A percentile compares a stretch with the other conserved stretches of the same genome.
Conservation (phyloP, 1,139 yeast genomes). For the Sugiyamaella paludigena region DNA sequence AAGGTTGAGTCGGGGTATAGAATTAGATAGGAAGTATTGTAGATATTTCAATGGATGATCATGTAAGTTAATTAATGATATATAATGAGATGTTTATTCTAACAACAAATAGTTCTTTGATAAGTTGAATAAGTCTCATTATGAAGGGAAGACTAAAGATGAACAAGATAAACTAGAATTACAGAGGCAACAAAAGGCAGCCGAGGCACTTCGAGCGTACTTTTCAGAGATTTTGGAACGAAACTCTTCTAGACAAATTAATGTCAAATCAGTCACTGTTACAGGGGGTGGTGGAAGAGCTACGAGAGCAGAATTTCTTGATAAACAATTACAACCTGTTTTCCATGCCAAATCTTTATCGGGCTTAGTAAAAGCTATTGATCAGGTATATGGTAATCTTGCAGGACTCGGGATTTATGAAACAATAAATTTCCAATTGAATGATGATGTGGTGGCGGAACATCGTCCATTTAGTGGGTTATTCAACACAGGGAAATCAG, state of each 20-base stretch:
- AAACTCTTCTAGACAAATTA: conserved; percentile 18
- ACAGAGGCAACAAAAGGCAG: conserved; percentile 2
- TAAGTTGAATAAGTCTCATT: conserved; percentile 18
- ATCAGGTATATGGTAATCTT: conserved; percentile 19
- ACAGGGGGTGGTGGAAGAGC: conserved; percentile 22
- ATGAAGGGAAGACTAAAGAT: conserved; percentile 10
- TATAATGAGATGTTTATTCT: background rate
- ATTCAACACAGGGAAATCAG: background rate
- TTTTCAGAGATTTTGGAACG: conserved; percentile 16
- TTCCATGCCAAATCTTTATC: conserved; percentile 18
- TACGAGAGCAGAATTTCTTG: conserved; percentile 20
- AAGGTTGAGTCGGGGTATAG: no score
- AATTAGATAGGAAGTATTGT: no score
- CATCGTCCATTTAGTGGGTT: conserved; percentile 12
- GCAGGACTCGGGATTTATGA: conserved; percentile 24
- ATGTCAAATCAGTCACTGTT: conserved; percentile 20
- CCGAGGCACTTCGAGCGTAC: conserved; percentile 14
- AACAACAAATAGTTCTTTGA: conserved; percentile 17
- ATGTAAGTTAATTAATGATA: conserved; percentile 8
- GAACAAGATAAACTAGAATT: conserved; percentile 9
- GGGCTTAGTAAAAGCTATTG: conserved; percentile 19
- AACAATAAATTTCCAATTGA: conserved; percentile 18
- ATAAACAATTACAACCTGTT: conserved; percentile 22
- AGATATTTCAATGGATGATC: conserved; percentile 17
- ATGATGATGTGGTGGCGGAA: conserved; percentile 4